Percentiles rank a stretch among this genome's conserved stretches.
Evolutionary conservation across 768 basidiomycete genomes (phyloP).

Genomic region (Termitomyces titanicus): DNA sequence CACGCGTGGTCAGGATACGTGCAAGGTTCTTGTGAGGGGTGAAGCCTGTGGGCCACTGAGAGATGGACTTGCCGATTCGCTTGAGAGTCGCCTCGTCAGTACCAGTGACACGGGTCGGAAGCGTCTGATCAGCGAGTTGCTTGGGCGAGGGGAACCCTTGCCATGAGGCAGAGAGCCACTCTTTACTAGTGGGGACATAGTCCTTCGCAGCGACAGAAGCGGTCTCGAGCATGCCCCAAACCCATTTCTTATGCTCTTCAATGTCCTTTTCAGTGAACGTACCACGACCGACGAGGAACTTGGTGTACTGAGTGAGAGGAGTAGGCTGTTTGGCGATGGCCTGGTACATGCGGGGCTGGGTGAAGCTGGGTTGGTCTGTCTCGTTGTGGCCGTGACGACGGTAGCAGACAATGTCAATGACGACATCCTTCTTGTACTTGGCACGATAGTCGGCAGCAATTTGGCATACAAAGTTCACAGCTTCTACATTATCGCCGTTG

Average conservation of each 20-base stretch:
- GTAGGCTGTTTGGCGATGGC: slow-evolving; percentile 94
- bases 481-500: slow-evolving; percentile 97
- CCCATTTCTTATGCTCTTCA: slow-evolving; percentile 99
- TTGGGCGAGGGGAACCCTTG: slow-evolving; percentile 97
- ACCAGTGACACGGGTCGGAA: slow-evolving; percentile 90
- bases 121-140: slow-evolving; percentile 86
- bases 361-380: slow-evolving; percentile 98
- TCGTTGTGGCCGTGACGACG: slow-evolving; percentile 99
- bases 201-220: slow-evolving; percentile 93
- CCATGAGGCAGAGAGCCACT: slow-evolving; percentile 98
- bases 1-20: slow-evolving; percentile 83
- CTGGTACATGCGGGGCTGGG: slow-evolving; percentile 98
- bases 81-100: slow-evolving; percentile 71
- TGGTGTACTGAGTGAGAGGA: slow-evolving; percentile 86
- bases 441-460: slow-evolving; percentile 98
- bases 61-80: slow-evolving; percentile 84
- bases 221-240: slow-evolving; percentile 98
- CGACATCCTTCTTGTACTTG: slow-evolving; percentile 98
- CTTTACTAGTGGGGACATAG: slow-evolving; percentile 90
- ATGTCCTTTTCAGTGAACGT: slow-evolving; percentile 96
- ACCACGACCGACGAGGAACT: slow-evolving; percentile 83
- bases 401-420: slow-evolving; percentile 98
- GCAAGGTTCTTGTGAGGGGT: slow-evolving; percentile 89
- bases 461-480: slow-evolving; percentile 97
- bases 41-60: slow-evolving; percentile 82